These are phyloP conservation scores for Leucosporidium creatinivorum DNA, from an alignment of 768 basidiomycete species.

Conservation along the genomic window DNA sequence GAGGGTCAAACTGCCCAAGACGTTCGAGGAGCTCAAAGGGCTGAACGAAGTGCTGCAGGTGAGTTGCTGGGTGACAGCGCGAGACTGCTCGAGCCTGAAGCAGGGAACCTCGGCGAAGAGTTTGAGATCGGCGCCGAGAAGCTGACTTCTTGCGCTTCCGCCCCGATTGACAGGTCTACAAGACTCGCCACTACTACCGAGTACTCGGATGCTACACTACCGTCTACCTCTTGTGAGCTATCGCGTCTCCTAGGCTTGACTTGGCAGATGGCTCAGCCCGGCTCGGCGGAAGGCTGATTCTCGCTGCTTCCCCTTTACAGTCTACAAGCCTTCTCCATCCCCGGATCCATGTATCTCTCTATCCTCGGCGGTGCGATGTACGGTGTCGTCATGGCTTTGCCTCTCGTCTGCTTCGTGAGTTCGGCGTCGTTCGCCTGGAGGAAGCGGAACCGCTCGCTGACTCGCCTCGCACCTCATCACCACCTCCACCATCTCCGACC, in stretches of 20 bases:
- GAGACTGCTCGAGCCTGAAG: background rate
- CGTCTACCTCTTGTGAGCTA: slow-evolving; percentile 79
- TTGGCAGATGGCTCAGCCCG: background rate
- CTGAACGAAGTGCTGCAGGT: slow-evolving; percentile 70
- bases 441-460: background rate
- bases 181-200: slow-evolving; percentile 74
- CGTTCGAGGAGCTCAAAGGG: slow-evolving; percentile 75
- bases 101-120: background rate
- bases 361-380: slow-evolving; percentile 92
- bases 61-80: background rate
- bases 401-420: slow-evolving; percentile 70
- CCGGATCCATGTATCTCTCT: slow-evolving; percentile 95
- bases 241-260: background rate
- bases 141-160: slow-evolving; percentile 25
- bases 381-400: slow-evolving; percentile 76
- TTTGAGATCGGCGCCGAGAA: background rate
- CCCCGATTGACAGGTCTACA: slow-evolving; percentile 57
- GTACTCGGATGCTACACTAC: slow-evolving; percentile 79
- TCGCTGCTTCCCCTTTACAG: slow-evolving; percentile 44
- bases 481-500: background rate
- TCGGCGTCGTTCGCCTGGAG: background rate
- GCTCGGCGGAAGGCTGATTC: background rate
- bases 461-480: background rate
- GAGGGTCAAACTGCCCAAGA: slow-evolving; percentile 72
- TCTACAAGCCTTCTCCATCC: slow-evolving; percentile 90